These are phyloP conservation scores for Elsinoe perseae DNA, from an alignment of 2,329 filamentous ascomycete species.

Conservation along the genomic window DNA sequence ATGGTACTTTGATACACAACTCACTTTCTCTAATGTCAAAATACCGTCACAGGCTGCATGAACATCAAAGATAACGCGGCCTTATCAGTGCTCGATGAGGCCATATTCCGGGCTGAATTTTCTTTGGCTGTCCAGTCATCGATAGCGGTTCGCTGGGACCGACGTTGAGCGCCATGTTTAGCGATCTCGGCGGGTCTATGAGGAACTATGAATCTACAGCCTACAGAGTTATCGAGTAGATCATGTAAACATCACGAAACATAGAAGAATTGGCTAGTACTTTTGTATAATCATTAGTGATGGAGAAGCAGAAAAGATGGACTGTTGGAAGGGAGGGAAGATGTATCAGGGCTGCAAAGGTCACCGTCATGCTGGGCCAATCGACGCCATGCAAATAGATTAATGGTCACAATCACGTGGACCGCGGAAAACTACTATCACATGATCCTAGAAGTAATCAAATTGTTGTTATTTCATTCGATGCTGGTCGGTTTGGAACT, in stretches of 20 bases:
- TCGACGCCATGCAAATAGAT: not conserved
- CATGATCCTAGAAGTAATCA: not conserved
- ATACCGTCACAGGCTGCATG: not conserved
- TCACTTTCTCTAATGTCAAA: not conserved
- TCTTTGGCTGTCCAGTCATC: not conserved
- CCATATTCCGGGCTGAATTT: constrained; percentile 6
- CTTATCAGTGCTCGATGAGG: constrained; percentile 9
- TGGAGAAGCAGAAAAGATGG: not conserved
- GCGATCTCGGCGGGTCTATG: not conserved
- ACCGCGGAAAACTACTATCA: not conserved
- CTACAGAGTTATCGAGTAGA: too few species aligned
- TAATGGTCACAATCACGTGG: not conserved
- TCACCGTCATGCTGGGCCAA: not conserved
- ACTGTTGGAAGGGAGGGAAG: too few species aligned
- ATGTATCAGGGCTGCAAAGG: too few species aligned
- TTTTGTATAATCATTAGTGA: not conserved
- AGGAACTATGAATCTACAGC: too few species aligned
- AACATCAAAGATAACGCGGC: not conserved
- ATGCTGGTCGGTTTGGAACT: not conserved
- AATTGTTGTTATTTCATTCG: not conserved
- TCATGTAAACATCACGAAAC: too few species aligned
- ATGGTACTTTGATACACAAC: not conserved
- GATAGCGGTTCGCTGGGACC: not conserved
- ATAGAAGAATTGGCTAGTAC: too few species aligned
- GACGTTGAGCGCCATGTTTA: constrained; percentile 1